Evolutionary conservation across 371 early-diverging fungal species (phyloP).

Genomic region (Mycotypha africana): DNA sequence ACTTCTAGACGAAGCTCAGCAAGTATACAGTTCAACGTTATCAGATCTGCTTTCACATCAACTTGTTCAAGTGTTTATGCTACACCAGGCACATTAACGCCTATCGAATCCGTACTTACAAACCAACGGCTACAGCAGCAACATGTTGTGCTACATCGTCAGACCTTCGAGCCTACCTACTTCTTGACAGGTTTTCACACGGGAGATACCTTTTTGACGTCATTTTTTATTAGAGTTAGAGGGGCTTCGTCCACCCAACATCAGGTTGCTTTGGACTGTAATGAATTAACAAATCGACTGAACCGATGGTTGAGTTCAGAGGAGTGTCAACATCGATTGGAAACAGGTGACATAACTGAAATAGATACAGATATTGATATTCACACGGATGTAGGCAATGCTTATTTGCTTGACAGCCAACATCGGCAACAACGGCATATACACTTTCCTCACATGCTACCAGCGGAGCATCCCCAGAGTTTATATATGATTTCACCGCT

Average conservation of each 20-base stretch:
- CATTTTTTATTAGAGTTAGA: conserved; percentile 18
- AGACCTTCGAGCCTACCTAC: background rate
- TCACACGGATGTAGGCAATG: no score
- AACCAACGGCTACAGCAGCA: conserved; percentile 3
- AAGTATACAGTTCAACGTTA: background rate
- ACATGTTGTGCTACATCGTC: no score
- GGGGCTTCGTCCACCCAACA: no score
- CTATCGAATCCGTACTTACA: conserved; percentile 7
- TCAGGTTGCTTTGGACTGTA: conserved; percentile 6
- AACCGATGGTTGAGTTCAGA: conserved; percentile 3
- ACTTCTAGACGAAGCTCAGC: background rate
- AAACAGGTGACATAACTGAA: background rate
- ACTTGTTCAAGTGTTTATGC: conserved; percentile 18
- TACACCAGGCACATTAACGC: conserved; percentile 25
- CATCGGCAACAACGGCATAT: background rate
- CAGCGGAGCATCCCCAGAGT: conserved; percentile 32
- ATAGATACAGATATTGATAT: no score
- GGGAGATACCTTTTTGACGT: conserved; percentile 20
- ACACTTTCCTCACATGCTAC: conserved; percentile 41
- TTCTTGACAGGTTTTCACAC: background rate
- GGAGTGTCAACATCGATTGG: conserved; percentile 1
- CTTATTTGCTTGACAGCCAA: no score
- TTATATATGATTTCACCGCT: conserved; percentile 30
- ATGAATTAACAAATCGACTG: conserved; percentile 10
- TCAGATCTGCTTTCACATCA: conserved; percentile 7